A percentile compares a stretch with the other conserved stretches of the same genome.
Conservation (phyloP, 2,329 filamentous ascomycete species). For the Emergomyces pasteurianus region DNA sequence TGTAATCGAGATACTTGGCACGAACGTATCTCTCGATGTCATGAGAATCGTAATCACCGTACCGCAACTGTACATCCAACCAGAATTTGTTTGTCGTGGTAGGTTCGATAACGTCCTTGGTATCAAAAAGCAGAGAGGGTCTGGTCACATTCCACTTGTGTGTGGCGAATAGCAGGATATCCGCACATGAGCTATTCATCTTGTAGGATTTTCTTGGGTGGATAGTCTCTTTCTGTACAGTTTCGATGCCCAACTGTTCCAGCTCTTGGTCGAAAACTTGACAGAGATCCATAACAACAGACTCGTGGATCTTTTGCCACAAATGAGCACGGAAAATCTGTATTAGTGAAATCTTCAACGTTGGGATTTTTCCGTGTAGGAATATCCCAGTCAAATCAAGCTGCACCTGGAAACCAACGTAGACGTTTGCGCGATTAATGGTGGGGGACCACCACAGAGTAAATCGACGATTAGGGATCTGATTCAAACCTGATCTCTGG, state of each 20-base stretch:
- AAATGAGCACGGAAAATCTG: conserved; percentile 99
- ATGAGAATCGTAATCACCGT: conserved; percentile 97
- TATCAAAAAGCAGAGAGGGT: conserved; percentile 87
- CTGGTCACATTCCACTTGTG: conserved; percentile 98
- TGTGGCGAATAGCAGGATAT: conserved; percentile 90
- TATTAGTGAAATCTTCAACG: conserved; percentile 92
- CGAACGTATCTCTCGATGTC: conserved; percentile 96
- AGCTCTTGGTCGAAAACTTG: conserved; percentile 97
- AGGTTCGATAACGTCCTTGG: conserved; percentile 85
- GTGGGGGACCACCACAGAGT: conserved; percentile 95
- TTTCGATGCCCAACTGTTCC: conserved; percentile 90
- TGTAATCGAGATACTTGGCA: conserved; percentile 98
- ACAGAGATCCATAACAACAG: conserved; percentile 96
- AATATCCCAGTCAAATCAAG: conserved; percentile 97
- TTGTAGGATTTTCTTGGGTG: conserved; percentile 99
- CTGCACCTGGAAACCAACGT: conserved; percentile 98
- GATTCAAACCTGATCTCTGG: conserved; percentile 89
- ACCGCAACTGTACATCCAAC: conserved; percentile 91
- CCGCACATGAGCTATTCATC: conserved; percentile 99
- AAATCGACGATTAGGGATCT: conserved; percentile 97
- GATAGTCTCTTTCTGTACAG: conserved; percentile 97
- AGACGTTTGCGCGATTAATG: conserved; percentile 92
- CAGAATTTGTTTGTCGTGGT: conserved; percentile 99
- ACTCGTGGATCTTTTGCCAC: conserved; percentile 99
- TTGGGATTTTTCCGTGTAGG: conserved; percentile 97